These are phyloP conservation scores for Auriscalpium microsporum DNA, from an alignment of 768 basidiomycete genomes.

Conservation along the genomic window DNA sequence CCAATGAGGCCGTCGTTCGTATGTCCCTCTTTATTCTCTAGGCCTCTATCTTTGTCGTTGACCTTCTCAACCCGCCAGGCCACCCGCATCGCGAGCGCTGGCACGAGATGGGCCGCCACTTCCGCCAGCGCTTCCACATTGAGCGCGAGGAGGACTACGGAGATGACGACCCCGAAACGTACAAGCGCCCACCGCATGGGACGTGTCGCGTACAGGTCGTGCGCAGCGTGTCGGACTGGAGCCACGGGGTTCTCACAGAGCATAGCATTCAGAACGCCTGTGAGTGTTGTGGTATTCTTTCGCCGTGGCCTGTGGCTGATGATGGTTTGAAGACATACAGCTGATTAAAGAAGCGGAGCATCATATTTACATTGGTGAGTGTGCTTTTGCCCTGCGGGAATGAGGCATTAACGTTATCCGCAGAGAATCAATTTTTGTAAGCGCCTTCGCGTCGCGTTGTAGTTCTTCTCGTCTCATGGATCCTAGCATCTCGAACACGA, in stretches of 20 bases:
- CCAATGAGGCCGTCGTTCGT: slow-evolving; percentile 62
- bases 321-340: slow-evolving; percentile 45
- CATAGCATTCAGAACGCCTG: slow-evolving; percentile 91
- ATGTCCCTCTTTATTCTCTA: slow-evolving; percentile 15
- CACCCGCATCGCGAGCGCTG: slow-evolving; percentile 67
- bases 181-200: slow-evolving; percentile 36
- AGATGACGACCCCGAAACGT: slow-evolving; percentile 22
- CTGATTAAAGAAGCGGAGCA: slow-evolving; percentile 80
- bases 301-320: background rate
- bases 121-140: slow-evolving; percentile 22
- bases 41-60: background rate
- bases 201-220: slow-evolving; percentile 71
- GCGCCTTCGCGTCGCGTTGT: slow-evolving; percentile 18
- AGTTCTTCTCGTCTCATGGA: background rate
- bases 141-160: slow-evolving; percentile 30
- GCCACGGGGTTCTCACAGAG: slow-evolving; percentile 84
- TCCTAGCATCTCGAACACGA: slow-evolving; percentile 68
- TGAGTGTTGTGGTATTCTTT: slow-evolving; percentile 30
- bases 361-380: slow-evolving; percentile 85
- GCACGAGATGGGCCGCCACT: slow-evolving; percentile 25
- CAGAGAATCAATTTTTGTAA: slow-evolving; percentile 84
- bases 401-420: background rate
- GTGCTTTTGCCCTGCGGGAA: background rate
- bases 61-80: slow-evolving; percentile 19
- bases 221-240: slow-evolving; percentile 89